Evolutionary conservation across 768 basidiomycete species (phyloP).

Genomic region (Mycena rebaudengoi): DNA sequence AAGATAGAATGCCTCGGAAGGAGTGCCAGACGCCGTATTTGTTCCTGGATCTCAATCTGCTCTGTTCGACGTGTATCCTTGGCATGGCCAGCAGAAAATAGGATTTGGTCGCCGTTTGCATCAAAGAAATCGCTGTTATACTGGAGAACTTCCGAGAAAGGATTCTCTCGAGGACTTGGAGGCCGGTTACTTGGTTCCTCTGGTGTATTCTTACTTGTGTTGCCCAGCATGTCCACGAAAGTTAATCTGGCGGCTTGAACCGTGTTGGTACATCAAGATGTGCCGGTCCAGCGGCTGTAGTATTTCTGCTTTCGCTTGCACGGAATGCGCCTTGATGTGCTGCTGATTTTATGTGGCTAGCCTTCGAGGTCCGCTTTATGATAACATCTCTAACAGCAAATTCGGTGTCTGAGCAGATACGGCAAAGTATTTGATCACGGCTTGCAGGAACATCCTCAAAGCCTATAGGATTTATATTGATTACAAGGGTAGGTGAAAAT

Average conservation of each 20-base stretch:
- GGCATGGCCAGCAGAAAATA: not conserved
- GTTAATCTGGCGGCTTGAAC: not conserved
- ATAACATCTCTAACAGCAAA: not conserved
- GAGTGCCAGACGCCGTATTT: not conserved
- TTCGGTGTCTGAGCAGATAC: not conserved
- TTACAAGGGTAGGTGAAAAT: not conserved
- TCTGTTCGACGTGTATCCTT: not conserved
- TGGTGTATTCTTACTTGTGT: not conserved
- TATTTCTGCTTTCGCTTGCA: not conserved
- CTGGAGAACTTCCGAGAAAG: not conserved
- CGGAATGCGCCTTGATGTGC: not conserved
- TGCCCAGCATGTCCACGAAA: not conserved
- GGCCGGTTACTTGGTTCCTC: not conserved
- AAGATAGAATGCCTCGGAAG: not conserved
- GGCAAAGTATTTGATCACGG: not conserved
- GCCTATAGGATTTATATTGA: not conserved
- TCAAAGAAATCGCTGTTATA: not conserved
- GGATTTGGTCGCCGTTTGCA: not conserved
- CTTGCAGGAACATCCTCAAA: not conserved
- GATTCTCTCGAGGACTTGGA: not conserved
- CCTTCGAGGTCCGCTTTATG: not conserved
- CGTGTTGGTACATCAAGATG: not conserved
- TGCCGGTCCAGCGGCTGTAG: no score
- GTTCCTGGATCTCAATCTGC: not conserved
- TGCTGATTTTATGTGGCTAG: not conserved